Conservation (phyloP, 495 filamentous ascomycete species). For the Penicillium argentinense region DNA sequence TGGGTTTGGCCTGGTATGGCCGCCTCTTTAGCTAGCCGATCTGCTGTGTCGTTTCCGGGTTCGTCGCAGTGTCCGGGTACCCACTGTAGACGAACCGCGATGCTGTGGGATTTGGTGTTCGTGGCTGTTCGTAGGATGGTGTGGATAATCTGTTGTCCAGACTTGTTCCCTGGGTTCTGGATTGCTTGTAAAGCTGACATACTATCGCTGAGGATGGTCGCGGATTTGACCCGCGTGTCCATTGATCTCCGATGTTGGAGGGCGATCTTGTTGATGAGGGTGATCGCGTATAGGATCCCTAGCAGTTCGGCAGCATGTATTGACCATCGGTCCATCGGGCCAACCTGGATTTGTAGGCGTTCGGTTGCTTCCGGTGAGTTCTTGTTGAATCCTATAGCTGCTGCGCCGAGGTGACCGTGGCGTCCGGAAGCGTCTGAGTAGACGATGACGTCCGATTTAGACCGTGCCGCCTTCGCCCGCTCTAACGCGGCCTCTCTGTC, state of each 20-base stretch:
- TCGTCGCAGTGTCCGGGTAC: constrained; percentile 15
- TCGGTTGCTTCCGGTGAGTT: constrained; percentile 1
- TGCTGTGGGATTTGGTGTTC: constrained; percentile 8
- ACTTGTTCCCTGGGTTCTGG: constrained; percentile 9
- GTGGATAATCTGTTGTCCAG: constrained; percentile 19
- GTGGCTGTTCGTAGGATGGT: constrained; percentile 15
- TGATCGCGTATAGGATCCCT: constrained; percentile 21
- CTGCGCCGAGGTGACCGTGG: constrained; percentile 13
- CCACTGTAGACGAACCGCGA: constrained; percentile 18
- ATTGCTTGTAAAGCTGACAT: constrained; percentile 19
- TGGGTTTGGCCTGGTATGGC: constrained; percentile 14
- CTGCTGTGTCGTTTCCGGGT: too few species aligned
- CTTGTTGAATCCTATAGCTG: constrained; percentile 7
- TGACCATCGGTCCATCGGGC: too few species aligned
- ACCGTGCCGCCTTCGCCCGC: constrained; percentile 1
- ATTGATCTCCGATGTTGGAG: background rate
- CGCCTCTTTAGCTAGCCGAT: constrained; percentile 9
- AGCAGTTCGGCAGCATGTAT: constrained; percentile 24
- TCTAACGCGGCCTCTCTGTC: constrained; percentile 18
- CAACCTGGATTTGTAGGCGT: constrained; percentile 19
- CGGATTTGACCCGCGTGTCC: background rate
- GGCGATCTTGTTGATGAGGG: constrained; percentile 10
- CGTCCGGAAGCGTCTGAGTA: constrained; percentile 21
- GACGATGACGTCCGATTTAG: constrained; percentile 11
- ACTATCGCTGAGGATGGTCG: constrained; percentile 15